Percentiles rank a stretch among this genome's conserved stretches.
Conservation (phyloP, 306 rosid genomes). For the Vigna angularis region DNA sequence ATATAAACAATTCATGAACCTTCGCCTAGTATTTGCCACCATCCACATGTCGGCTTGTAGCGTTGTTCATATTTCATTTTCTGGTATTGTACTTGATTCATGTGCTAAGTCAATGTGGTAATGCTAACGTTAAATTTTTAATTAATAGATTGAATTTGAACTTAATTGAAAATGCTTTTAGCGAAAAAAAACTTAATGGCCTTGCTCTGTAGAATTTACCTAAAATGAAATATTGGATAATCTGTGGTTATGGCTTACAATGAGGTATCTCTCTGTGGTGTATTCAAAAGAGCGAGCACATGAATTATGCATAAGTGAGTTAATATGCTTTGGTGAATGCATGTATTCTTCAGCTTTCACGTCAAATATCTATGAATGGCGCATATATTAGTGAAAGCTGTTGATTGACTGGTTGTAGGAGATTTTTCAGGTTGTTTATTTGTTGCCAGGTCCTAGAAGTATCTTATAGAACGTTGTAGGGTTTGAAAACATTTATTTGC, state of each 20-base stretch:
- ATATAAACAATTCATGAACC: background rate
- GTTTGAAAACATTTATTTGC: background rate
- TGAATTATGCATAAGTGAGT: too few relatives aligned
- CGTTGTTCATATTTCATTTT: constrained; percentile 17
- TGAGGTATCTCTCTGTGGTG: background rate
- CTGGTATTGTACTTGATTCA: background rate
- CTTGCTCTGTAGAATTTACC: background rate
- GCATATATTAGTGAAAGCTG: too few relatives aligned
- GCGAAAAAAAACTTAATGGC: background rate
- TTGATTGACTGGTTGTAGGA: background rate
- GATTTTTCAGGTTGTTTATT: background rate
- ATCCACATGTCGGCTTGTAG: background rate
- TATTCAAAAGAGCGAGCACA: background rate
- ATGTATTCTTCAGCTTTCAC: background rate
- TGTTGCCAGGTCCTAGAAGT: background rate
- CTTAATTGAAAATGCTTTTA: background rate
- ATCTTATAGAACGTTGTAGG: background rate
- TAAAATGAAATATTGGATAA: background rate
- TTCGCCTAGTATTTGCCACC: background rate
- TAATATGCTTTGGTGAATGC: background rate
- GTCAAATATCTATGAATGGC: background rate
- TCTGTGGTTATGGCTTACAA: background rate
- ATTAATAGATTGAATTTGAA: background rate
- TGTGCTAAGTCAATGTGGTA: background rate
- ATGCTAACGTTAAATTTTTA: background rate